phyloP scores from a whole-genome alignment of 129 eudicot genomes.

The Solidago caesia region DNA sequence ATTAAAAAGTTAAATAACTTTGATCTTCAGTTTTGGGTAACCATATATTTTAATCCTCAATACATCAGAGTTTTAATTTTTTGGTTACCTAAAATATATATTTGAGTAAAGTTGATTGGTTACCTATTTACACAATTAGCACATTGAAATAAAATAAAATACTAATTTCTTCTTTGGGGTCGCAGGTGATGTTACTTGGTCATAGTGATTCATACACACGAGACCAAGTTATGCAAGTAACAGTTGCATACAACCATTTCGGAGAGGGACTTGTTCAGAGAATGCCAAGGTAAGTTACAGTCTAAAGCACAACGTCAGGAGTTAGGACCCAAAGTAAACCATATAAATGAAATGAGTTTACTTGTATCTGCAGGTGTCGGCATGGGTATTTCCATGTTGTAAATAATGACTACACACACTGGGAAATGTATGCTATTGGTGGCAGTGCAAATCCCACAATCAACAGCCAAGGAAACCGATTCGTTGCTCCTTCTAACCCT shows the following conservation, averaged over 20 bases:
- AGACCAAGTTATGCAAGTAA: conserved; percentile 87
- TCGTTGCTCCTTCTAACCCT: conserved; percentile 61
- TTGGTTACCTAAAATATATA: neutral
- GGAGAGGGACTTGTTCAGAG: conserved; percentile 96
- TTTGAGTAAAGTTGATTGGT: neutral
- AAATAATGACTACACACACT: conserved; percentile 87
- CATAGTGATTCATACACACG: conserved; percentile 72
- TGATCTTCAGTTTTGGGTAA: neutral
- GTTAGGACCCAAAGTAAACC: neutral
- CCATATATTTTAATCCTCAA: neutral
- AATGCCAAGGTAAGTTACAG: conserved; percentile 78
- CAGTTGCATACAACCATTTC: conserved; percentile 94
- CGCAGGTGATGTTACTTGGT: conserved; percentile 83
- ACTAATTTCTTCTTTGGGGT: conserved; percentile 7
- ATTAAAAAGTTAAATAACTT: neutral
- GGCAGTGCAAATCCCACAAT: conserved; percentile 88
- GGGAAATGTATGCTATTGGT: conserved; percentile 94
- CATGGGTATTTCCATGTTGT: conserved; percentile 91
- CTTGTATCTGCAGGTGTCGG: conserved; percentile 54
- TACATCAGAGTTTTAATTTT: neutral
- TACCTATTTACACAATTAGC: neutral
- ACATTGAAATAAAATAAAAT: neutral
- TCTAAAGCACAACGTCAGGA: neutral
- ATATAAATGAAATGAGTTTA: neutral
- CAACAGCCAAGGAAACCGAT: conserved; percentile 88